Base-by-base conservation (phyloP, 352 stramenopile genomes). In the Phytophthora boehmeriae region DNA sequence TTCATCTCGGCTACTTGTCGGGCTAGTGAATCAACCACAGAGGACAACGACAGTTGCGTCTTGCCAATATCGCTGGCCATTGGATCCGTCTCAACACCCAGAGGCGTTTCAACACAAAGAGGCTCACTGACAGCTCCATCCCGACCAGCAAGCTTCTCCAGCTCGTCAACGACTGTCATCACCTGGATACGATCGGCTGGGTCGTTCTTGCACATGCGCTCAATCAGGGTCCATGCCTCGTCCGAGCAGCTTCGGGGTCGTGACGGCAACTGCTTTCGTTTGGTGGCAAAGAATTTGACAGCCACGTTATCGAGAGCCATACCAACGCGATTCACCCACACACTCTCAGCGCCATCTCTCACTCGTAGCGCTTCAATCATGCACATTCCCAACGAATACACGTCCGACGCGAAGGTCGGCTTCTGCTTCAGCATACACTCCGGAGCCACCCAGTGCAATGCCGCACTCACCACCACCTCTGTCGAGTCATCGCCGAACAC, bases 321-420 rank as follows among this genome's bases (percentile, higher is more conserved):
- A n/a, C n/a, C n/a, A n/a, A n/a, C n/a, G n/a, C n/a, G n/a, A 30
- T 17, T 44, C 9, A 13, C 38, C 38, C 38, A 44, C 1, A n/a
- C 14, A 10, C 17, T 30, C 30, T 41, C 45, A 16, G 51, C 11
- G 39, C 16, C 23, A 23, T 38, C 9, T 41, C 35, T 9, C 8
- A 45, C 36, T 14, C 36, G 35, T 5, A 59, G 11, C 0, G 32
- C 32, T 25, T 66, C 41, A 5, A 66, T 17, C 4, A 54, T 36
- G 17, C 58, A 59, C 42, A 66, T 27, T 1, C 58, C 49, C 10
- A 66, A 9, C 2, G 58, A 48, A 27, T 59, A 66, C 9, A 66
- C 17, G 17, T 59, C 58, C 2, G 49, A 54, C 2, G 38, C 49
- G 8, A 43, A 49, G 2, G 41, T 47, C 4, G 23, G 36, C 16